Evolutionary conservation across 2,329 filamentous ascomycete species (phyloP), one percentile per base, ranked within the genome.

Genomic region (Aspergillus sp.): DNA sequence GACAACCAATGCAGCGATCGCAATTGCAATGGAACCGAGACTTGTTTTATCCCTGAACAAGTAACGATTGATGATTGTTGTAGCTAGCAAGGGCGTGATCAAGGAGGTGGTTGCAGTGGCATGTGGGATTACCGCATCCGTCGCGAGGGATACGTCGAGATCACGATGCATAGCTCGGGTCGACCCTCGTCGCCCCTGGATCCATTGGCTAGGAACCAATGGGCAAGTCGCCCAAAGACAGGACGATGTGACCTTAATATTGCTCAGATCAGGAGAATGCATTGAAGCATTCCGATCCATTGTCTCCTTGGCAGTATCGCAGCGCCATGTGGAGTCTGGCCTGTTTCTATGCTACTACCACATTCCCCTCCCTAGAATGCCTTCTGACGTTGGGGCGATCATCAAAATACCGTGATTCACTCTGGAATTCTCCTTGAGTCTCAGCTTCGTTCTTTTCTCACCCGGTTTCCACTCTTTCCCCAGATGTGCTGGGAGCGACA

Each of bases 1-100:
- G 7, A 66, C 67, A 6, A 56, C 72, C n/a, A 76, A 71, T 65
- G 65, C 66, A 3, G 59, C 70, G 19, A 68, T 65, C 0, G 68
- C 71, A 55, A 64, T 44, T 44, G 67, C 63, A 2, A 61, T 63
- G 0, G 68, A 69, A 57, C 47, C 68, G 10, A 65, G 67, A 32
- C 42, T 45, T 7, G 16, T 9, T 5, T 38, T 11, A 9, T 13
- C 1, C 2, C 34, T 10, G 5, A 38, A 6, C 7, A n/a, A 38
- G 34, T 5, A n/a, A 38, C 6, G 14, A n/a, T 5, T 38, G 34
- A 3, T 29, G 43, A 13, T 32, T 16, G 5, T 38, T 38, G 13
- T 38, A 4, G 34, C 14, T 4, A 11, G 20, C 34, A 41, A 50
- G 29, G 29, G 20, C 7, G 14, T 38, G 14, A 13, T 38, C 16